Base-by-base conservation (phyloP, 176 grass and related monocot species). In the Pontederia crassipes region DNA sequence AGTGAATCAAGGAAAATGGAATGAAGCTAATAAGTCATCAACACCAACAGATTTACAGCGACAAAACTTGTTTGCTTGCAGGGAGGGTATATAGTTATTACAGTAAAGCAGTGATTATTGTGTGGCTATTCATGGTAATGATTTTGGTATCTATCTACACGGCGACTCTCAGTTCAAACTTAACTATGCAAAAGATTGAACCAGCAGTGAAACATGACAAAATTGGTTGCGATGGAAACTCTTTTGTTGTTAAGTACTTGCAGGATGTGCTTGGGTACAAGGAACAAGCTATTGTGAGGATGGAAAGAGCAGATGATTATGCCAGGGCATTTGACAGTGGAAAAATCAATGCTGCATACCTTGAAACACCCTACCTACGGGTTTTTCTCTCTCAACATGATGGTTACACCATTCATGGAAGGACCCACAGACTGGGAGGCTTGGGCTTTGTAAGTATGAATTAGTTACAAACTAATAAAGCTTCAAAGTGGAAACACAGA, bases 381-480 rank as follows among this genome's bases (percentile, higher is more conserved):
- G 57, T 65, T 49, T 75, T 81, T 15, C 78, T 81, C 20, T 70
- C 72, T 5, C 57, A 20, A 7, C 8, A 75, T 40, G 45, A 75
- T 9, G 64, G 58, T 4, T 81, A 75, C 32, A 48, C 40, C 8
- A 52, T 75, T 12, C 9, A 4, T 63, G 15, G 18, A 13, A 57
- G 75, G 57, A 81, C 58, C 11, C 8, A 75, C 35, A 75, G 14
- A 16, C 26, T 81, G 8, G 78, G 71, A 11, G 78, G 78, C 46
- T 81, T 81, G 17, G 78, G 71, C 4, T 81, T 81, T 10, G 72
- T 81, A 29, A 74, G 78, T 74, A 17, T 20, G 3, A 17, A 12
- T 54, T 2, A 17, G 3, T 29, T 8, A 15, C 51, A 15, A 4
- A 8, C 5, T 45, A 32, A 14, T 45, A 15, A 60, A 4, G 27